phyloP scores from a whole-genome alignment of 306 rosid genomes.

The Luffa acutangula region DNA sequence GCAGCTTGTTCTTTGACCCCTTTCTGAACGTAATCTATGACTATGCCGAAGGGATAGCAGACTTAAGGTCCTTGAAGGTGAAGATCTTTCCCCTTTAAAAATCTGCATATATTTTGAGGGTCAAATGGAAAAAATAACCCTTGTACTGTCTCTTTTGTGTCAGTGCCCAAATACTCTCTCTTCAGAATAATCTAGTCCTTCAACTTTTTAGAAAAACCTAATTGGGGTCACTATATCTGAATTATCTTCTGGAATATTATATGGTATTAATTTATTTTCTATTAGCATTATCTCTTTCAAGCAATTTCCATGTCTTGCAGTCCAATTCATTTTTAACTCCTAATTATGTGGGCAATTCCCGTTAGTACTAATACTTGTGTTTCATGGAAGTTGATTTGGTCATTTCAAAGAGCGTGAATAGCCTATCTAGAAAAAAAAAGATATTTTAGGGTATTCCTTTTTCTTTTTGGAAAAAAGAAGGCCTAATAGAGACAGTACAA shows the following conservation, averaged over 20 bases:
- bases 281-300: not conserved
- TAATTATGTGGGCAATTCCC: not conserved
- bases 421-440: not conserved
- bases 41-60: constrained; percentile 33
- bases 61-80: constrained; percentile 38
- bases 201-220: not conserved
- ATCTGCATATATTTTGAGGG: not conserved
- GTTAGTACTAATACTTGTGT: not conserved
- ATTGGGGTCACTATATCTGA: not conserved
- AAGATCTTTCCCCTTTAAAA: constrained; percentile 1
- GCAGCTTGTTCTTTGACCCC: constrained; percentile 93
- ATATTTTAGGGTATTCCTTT: not conserved
- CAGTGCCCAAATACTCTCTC: not conserved
- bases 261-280: not conserved
- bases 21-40: constrained; percentile 29
- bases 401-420: not conserved
- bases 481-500: not conserved
- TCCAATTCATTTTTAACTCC: not conserved
- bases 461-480: not conserved
- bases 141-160: not conserved
- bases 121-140: not conserved
- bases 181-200: not conserved
- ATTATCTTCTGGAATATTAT: not conserved
- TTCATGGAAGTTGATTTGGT: not conserved
- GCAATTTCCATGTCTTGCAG: not conserved